Conservation (phyloP, 495 filamentous ascomycete species). For the Chaetomium tenue region DNA sequence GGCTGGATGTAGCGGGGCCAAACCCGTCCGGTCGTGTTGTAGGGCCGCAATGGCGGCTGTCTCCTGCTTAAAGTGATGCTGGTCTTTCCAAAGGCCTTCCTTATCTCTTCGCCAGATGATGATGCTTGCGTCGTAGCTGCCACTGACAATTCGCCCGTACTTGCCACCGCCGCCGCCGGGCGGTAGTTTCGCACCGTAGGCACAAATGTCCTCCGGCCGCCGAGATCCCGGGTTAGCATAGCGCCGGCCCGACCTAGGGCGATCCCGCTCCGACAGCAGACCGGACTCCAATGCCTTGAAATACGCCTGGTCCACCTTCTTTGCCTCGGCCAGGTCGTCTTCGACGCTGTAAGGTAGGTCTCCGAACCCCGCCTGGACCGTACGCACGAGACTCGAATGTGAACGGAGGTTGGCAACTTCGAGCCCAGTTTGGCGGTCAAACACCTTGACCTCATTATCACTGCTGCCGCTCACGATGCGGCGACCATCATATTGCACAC, state of each 20-base stretch:
- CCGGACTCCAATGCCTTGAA: slow-evolving; percentile 68
- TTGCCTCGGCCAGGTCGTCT: slow-evolving; percentile 67
- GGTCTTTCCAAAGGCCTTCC: slow-evolving; percentile 75
- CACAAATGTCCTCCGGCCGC: slow-evolving; percentile 71
- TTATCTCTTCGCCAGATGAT: slow-evolving; percentile 87
- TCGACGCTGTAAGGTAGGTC: slow-evolving; percentile 78
- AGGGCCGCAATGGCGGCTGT: slow-evolving; percentile 49
- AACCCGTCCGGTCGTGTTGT: slow-evolving; percentile 20
- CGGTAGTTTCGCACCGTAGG: slow-evolving; percentile 76
- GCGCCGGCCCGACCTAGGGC: slow-evolving; percentile 42
- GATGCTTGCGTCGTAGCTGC: slow-evolving; percentile 92
- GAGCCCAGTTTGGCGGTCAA: slow-evolving; percentile 75
- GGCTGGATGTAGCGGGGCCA: slow-evolving; percentile 26
- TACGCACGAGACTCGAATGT: slow-evolving; percentile 82
- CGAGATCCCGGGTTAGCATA: slow-evolving; percentile 72
- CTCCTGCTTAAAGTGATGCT: slow-evolving; percentile 69
- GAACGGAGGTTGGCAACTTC: slow-evolving; percentile 84
- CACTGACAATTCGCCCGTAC: slow-evolving; percentile 87
- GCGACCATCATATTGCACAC: slow-evolving; percentile 96
- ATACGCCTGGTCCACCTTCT: slow-evolving; percentile 67
- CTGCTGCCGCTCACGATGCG: slow-evolving; percentile 94
- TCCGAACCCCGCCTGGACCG: slow-evolving; percentile 89
- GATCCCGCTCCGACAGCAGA: slow-evolving; percentile 40
- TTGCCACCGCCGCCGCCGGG: slow-evolving; percentile 83
- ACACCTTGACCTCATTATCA: slow-evolving; percentile 92